A percentile compares a stretch with the other conserved stretches of the same genome.
These are phyloP conservation scores for Alternaria dauci DNA, from an alignment of 2,329 filamentous ascomycete species.

Conservation along the genomic window DNA sequence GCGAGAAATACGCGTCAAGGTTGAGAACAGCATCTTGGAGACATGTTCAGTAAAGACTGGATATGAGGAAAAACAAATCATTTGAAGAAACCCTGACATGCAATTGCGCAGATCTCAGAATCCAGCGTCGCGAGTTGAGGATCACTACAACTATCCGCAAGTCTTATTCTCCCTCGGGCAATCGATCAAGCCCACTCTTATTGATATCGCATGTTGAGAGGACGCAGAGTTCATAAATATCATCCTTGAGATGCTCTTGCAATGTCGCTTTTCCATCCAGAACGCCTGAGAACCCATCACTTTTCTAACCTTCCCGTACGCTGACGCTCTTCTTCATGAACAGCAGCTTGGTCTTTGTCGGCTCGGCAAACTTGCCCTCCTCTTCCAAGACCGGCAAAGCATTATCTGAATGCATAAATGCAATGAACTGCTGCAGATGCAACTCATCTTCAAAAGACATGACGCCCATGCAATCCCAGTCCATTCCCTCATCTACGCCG, in stretches of 20 bases:
- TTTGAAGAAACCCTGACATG: background rate
- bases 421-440: slow-evolving; percentile 31
- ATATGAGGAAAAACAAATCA: background rate
- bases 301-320: background rate
- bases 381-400: slow-evolving; percentile 21
- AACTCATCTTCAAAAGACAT: slow-evolving; percentile 32
- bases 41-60: background rate
- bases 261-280: background rate
- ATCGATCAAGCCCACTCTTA: background rate
- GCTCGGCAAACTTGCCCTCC: slow-evolving; percentile 28
- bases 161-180: background rate
- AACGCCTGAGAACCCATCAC: background rate
- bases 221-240: background rate
- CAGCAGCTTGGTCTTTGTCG: slow-evolving; percentile 23
- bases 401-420: slow-evolving; percentile 27
- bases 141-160: background rate
- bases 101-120: background rate
- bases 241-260: background rate
- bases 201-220: background rate
- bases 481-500: slow-evolving; percentile 20
- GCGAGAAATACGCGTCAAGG: too few species aligned
- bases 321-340: slow-evolving; percentile 26
- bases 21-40: background rate
- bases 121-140: background rate
- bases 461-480: slow-evolving; percentile 31